A percentile compares a stretch with the other conserved stretches of the same genome.
Evolutionary conservation across 176 grass and related monocot genomes (phyloP).

Genomic region (Olyra latifolia): DNA sequence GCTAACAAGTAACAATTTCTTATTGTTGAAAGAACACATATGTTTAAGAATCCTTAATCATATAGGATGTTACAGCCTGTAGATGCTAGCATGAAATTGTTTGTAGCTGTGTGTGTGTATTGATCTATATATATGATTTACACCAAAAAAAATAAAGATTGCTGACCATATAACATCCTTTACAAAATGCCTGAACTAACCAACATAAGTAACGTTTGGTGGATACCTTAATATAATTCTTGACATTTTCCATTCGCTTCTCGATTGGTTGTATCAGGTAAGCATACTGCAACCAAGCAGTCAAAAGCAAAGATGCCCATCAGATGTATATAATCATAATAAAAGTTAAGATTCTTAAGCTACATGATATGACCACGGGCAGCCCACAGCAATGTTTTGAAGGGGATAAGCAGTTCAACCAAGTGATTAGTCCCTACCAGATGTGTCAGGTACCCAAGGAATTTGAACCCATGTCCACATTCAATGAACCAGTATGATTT

Average conservation of each 20-base stretch:
- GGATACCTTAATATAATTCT: conserved; percentile 84
- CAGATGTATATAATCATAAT: background rate
- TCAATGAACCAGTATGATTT: conserved; percentile 37
- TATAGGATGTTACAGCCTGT: background rate
- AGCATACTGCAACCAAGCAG: conserved; percentile 55
- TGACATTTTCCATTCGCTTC: conserved; percentile 73
- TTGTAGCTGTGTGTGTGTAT: background rate
- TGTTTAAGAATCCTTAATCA: background rate
- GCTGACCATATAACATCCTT: too few relatives aligned
- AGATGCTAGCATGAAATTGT: background rate
- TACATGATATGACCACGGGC: conserved; percentile 3
- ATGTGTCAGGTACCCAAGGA: background rate
- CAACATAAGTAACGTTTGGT: background rate
- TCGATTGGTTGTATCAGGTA: conserved; percentile 84
- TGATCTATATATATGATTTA: background rate
- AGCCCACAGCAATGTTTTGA: background rate
- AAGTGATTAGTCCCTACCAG: background rate
- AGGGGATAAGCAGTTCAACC: conserved; percentile 22
- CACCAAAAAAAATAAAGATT: too few relatives aligned
- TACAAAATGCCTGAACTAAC: background rate
- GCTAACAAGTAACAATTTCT: background rate
- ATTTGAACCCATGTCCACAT: conserved; percentile 32
- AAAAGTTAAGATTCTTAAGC: conserved; percentile 21
- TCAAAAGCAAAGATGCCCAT: conserved; percentile 16
- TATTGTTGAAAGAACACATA: background rate